phyloP scores from a whole-genome alignment of 192 early-diverging fungal genomes.

The Umbelopsis vinacea region DNA sequence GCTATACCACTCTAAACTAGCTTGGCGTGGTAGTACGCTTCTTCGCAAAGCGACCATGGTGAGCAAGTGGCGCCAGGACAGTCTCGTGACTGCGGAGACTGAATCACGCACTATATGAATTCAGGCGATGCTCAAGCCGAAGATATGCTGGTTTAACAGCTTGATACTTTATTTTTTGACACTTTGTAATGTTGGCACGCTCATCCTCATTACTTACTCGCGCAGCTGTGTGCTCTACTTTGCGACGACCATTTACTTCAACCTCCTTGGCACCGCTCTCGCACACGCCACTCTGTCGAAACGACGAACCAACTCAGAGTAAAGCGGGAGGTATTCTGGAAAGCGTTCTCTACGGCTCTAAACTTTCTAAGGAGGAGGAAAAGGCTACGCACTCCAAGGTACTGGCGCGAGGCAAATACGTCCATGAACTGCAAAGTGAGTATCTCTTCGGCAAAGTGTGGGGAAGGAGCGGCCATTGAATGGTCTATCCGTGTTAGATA shows the following conservation, averaged over 20 bases:
- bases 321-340: slow-evolving; percentile 57
- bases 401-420: slow-evolving; percentile 85
- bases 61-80: background rate
- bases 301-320: slow-evolving; percentile 2
- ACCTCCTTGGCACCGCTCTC: background rate
- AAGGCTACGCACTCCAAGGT: slow-evolving; percentile 73
- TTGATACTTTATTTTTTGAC: background rate
- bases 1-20: too few species aligned
- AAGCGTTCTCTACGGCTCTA: slow-evolving; percentile 73
- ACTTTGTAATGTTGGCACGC: slow-evolving; percentile 11
- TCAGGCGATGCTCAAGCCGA: background rate
- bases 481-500: background rate
- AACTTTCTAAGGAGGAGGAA: slow-evolving; percentile 64
- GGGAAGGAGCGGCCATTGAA: background rate
- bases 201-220: slow-evolving; percentile 11
- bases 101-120: background rate
- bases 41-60: too few species aligned
- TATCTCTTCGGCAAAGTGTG: slow-evolving; percentile 9
- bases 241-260: background rate
- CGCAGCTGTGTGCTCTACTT: background rate
- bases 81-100: slow-evolving; percentile 14
- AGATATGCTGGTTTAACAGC: background rate
- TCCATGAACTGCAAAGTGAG: slow-evolving; percentile 85
- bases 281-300: background rate
- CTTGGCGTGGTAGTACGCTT: too few species aligned